Base-by-base conservation (phyloP, 306 rosid species). In the Acacia confusa region DNA sequence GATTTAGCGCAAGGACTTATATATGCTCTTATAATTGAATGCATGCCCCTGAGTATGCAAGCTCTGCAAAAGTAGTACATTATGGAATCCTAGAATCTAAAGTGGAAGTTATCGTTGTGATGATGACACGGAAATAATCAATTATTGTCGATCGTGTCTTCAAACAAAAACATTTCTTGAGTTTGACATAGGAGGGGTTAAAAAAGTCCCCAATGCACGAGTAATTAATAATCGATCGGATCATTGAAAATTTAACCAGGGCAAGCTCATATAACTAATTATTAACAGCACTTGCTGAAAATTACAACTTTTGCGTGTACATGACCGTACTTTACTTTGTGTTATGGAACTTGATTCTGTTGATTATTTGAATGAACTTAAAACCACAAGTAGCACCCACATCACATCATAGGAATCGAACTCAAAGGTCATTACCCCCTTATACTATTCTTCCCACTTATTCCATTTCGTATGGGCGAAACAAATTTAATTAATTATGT, bases 331-430 rank as follows among this genome's bases (percentile, higher is more conserved):
- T 57, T 57, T 57, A 22, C 64, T 57, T 57, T n/a, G 60, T 20
- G 64, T 57, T 14, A 57, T 57, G 30, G 63, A 57, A 22, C 64
- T 57, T 20, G 83, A 68, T 83, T 67, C 73, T 72, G 41, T 57
- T 86, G 85, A 86, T 86, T 80, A 36, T 36, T 36, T 36, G 40
- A 36, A 36, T 80, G 83, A 86, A 70, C 63, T 78, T 71, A 71
- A 71, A 74, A 83, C 68, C 75, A 50, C 72, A 65, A 78, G 68
- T 78, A 80, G 72, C 82, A n/a, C n/a, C 70, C 84, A 87, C 77
- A 84, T 87, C 90, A 79, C 88, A 84, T 87, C 90, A 79, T 9
- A 65, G 68, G 58, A 84, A 81, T 25, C 13, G 17, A 24, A 64
- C 75, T 43, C 72, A 50, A 40, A 30, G 70, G 63, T 75, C 71